phyloP scores from a whole-genome alignment of 371 early-diverging fungal species.

The Rhizopus microsporus region DNA sequence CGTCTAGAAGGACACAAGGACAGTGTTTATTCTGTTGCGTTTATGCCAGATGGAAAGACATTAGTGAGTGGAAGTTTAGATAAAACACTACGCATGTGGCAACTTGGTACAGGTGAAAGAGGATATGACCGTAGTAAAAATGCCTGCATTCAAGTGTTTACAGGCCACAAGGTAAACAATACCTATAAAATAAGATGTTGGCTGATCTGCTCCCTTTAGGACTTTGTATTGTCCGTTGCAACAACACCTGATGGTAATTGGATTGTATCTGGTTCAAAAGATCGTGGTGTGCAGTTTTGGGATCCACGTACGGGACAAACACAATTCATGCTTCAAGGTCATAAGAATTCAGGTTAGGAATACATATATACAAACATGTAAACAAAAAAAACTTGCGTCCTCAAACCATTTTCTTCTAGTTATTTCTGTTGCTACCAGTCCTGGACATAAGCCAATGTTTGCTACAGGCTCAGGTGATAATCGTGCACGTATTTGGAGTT shows the following conservation, averaged over 20 bases:
- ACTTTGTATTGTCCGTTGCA: slow-evolving; percentile 97
- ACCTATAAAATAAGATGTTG: background rate
- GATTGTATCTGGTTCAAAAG: slow-evolving; percentile 95
- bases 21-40: slow-evolving; percentile 95
- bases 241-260: slow-evolving; percentile 91
- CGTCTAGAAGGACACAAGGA: slow-evolving; percentile 96
- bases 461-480: slow-evolving; percentile 97
- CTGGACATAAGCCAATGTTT: slow-evolving; percentile 76
- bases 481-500: slow-evolving; percentile 92
- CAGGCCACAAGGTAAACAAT: slow-evolving; percentile 63
- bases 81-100: slow-evolving; percentile 96
- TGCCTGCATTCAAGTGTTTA: slow-evolving; percentile 59
- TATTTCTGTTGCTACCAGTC: slow-evolving; percentile 90
- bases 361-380: background rate
- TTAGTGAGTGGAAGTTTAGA: slow-evolving; percentile 95
- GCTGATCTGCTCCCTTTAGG: slow-evolving; percentile 45
- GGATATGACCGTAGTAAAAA: slow-evolving; percentile 37
- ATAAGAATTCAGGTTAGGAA: slow-evolving; percentile 88
- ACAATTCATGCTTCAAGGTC: slow-evolving; percentile 95
- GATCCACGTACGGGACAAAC: slow-evolving; percentile 79
- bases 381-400: too few relatives aligned
- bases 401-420: slow-evolving; percentile 67
- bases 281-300: slow-evolving; percentile 95
- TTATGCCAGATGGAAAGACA: slow-evolving; percentile 91
- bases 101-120: slow-evolving; percentile 57